phyloP scores from a whole-genome alignment of 1,284 basidiomycete species.

The Rhodotorula mucilaginosa region DNA sequence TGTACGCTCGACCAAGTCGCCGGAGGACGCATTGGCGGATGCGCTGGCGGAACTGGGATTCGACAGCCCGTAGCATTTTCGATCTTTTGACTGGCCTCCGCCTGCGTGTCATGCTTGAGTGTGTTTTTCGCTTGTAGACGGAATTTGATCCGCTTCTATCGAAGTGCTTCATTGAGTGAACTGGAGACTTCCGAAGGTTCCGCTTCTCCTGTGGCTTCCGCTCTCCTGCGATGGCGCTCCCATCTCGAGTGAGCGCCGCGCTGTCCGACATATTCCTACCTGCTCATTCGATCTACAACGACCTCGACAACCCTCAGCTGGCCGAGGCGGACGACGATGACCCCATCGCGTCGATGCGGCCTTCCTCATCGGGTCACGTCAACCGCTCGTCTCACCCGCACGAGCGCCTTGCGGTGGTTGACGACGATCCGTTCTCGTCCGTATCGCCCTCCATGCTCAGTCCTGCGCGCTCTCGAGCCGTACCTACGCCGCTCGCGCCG shows the following conservation, averaged over 20 bases:
- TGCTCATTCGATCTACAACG: conserved; percentile 18
- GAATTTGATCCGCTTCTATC: no score
- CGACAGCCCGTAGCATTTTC: no score
- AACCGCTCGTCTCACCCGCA: neutral
- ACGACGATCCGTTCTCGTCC: conserved; percentile 15
- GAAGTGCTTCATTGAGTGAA: no score
- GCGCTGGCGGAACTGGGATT: no score
- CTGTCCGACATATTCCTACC: conserved; percentile 23
- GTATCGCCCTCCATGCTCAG: conserved; percentile 1
- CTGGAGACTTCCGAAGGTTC: no score
- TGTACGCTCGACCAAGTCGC: no score
- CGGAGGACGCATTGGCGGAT: no score
- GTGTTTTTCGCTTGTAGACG: no score
- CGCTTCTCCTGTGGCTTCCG: neutral
- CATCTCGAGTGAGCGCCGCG: conserved; percentile 1
- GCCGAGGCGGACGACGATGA: conserved; percentile 15
- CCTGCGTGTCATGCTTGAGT: no score
- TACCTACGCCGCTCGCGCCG: neutral
- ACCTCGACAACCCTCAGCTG: conserved; percentile 14
- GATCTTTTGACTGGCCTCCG: no score
- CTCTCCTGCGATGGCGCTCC: neutral
- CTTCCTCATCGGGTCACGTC: neutral
- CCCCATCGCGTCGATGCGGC: neutral
- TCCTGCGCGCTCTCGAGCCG: neutral
- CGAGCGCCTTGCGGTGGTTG: neutral